phyloP scores from a whole-genome alignment of 2,329 filamentous ascomycete genomes.

The Aureobasidium sp. region DNA sequence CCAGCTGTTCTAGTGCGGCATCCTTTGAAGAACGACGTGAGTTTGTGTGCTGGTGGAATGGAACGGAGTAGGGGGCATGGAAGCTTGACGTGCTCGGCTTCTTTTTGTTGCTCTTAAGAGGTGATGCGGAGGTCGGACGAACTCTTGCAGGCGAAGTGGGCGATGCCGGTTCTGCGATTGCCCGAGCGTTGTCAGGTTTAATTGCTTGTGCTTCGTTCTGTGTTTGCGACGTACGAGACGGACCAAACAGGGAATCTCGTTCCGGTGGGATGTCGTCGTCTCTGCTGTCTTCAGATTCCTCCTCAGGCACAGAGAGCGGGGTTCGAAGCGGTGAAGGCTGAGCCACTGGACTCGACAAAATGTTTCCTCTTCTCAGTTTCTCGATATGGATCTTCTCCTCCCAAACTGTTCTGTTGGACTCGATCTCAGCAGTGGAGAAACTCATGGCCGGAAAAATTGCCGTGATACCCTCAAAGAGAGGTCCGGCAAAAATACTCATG shows the following conservation, averaged over 20 bases:
- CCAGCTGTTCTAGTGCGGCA: constrained; percentile 29
- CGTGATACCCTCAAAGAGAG: constrained; percentile 80
- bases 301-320: constrained; percentile 25
- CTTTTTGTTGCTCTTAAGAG: constrained; percentile 10
- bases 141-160: neutral
- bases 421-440: constrained; percentile 77
- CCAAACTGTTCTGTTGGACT: constrained; percentile 69
- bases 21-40: constrained; percentile 31
- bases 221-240: constrained; percentile 10
- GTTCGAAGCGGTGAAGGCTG: constrained; percentile 18
- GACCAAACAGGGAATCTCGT: constrained; percentile 10
- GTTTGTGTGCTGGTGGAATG: constrained; percentile 22
- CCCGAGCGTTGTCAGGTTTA: constrained; percentile 1
- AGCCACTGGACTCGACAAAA: constrained; percentile 17
- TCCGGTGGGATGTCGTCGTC: constrained; percentile 25
- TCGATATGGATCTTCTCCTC: constrained; percentile 59
- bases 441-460: constrained; percentile 78
- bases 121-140: constrained; percentile 6
- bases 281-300: constrained; percentile 25
- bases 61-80: constrained; percentile 7
- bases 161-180: constrained; percentile 1
- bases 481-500: constrained; percentile 92
- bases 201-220: neutral
- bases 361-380: constrained; percentile 40
- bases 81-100: constrained; percentile 4